Evolutionary conservation across 1,284 basidiomycete genomes (phyloP).

Genomic region (Ustilago loliicola): DNA sequence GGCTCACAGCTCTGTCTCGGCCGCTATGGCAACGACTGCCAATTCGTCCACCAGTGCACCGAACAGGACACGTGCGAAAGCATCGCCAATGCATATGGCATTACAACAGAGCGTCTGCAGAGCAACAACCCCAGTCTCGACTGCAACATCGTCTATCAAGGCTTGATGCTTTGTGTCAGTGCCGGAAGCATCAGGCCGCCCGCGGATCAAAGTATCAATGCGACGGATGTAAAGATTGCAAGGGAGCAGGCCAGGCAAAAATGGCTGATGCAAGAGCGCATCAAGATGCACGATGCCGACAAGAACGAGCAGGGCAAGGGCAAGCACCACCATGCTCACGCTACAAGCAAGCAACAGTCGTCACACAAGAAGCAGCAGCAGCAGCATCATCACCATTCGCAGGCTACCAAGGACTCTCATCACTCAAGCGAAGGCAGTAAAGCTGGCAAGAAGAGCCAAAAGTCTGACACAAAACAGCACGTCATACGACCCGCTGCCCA

Average conservation of each 20-base stretch:
- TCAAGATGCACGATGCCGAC: background rate
- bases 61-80: conserved; percentile 53
- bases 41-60: conserved; percentile 58
- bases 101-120: conserved; percentile 45
- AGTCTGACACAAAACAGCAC: background rate
- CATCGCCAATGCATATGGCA: conserved; percentile 57
- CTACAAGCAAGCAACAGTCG: background rate
- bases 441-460: background rate
- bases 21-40: conserved; percentile 64
- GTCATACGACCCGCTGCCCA: background rate
- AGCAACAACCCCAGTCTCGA: conserved; percentile 62
- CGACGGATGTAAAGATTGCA: conserved; percentile 36
- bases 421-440: background rate
- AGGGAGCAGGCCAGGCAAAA: conserved; percentile 37
- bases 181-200: conserved; percentile 58
- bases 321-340: background rate
- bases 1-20: conserved; percentile 73
- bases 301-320: background rate
- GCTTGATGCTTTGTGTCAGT: conserved; percentile 60
- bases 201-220: conserved; percentile 43
- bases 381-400: conserved; percentile 1
- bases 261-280: conserved; percentile 21
- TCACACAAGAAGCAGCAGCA: background rate
- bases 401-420: background rate
- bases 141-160: conserved; percentile 60